These are phyloP conservation scores for Raphanus hybrid DNA, from an alignment of 441 rosid species.

Conservation along the genomic window DNA sequence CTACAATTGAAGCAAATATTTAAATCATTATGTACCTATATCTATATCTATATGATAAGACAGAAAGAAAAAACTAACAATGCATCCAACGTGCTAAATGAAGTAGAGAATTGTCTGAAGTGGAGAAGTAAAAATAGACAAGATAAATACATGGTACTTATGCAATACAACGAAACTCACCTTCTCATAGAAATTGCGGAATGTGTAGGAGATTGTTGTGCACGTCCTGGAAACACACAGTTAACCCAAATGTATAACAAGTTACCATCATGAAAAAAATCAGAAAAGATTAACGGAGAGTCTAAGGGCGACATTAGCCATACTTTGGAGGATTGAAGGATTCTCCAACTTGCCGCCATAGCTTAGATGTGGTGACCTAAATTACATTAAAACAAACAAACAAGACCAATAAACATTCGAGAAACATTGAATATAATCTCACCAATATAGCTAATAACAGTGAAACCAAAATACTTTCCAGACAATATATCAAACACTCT, in stretches of 20 bases:
- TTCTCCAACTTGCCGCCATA: conserved; percentile 98
- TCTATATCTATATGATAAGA: conserved; percentile 21
- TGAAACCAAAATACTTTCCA: conserved; percentile 13
- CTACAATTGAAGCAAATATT: conserved; percentile 49
- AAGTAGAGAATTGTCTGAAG: conserved; percentile 9
- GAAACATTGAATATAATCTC: conserved; percentile 6
- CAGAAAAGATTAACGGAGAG: conserved; percentile 24
- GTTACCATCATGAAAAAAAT: background rate
- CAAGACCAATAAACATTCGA: conserved; percentile 14
- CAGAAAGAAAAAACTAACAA: background rate
- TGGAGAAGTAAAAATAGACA: conserved; percentile 21
- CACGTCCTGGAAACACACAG: conserved; percentile 69
- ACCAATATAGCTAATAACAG: conserved; percentile 5
- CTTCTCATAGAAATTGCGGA: conserved; percentile 94
- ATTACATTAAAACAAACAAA: conserved; percentile 28
- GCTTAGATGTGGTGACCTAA: conserved; percentile 85
- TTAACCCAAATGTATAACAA: conserved; percentile 26
- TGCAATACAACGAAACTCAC: conserved; percentile 47
- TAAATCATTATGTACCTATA: conserved; percentile 14
- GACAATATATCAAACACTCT: conserved; percentile 26
- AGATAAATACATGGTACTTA: background rate
- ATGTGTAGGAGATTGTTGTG: conserved; percentile 93
- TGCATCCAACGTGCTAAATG: conserved; percentile 15
- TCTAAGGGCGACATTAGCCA: conserved; percentile 29
- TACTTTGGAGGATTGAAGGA: conserved; percentile 98